Base-by-base conservation (phyloP, 1,139 yeast species). In the Yamadazyma pseudoaaseri region DNA sequence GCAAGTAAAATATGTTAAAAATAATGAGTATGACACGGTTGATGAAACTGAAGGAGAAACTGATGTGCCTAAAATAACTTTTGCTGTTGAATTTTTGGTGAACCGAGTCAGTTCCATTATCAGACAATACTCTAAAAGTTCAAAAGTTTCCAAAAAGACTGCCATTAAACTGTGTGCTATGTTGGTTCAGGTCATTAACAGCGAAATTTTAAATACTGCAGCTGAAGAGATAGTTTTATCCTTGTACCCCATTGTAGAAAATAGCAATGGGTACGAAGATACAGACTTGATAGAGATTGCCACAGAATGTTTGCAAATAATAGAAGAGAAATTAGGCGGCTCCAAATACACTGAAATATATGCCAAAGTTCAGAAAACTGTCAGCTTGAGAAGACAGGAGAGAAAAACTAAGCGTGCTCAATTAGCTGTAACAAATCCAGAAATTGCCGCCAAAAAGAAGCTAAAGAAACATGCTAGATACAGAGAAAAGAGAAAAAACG, bases 371-470 rank as follows among this genome's bases (percentile, higher is more conserved):
- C 78, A 79, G 51, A 79, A 71, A 43, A 52, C 54, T 11, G 81
- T 90, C 14, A 62, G 62, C 27, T 66, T 67, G 20, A 73, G 87
- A 56, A 76, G 97, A 51, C 73, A 73, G 41, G 94, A 86, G 33
- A 78, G 97, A 59, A 80, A 70, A 51, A 74, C 85, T 1, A 82
- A 81, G 52, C 72, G 90, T 38, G 84, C 96, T 0, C 81, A 85
- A 43, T 63, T 86, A 56, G 86, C 90, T 2, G 71, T 90, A 4
- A 73, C 73, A 10, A 85, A 86, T 4, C 98, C 98, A 0, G 96
- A 84, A 14, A 60, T 76, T 27, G 81, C 86, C 16, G 95, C 96
- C 3, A 75, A 73, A 49, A 76, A 85, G 56, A 86, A 85, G 60
- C 55, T 86, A 48, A 81, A 71, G 60, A 86, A 85, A 56, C 95